Conservation (phyloP, 2,329 filamentous ascomycete species). For the Cercospora zeina region DNA sequence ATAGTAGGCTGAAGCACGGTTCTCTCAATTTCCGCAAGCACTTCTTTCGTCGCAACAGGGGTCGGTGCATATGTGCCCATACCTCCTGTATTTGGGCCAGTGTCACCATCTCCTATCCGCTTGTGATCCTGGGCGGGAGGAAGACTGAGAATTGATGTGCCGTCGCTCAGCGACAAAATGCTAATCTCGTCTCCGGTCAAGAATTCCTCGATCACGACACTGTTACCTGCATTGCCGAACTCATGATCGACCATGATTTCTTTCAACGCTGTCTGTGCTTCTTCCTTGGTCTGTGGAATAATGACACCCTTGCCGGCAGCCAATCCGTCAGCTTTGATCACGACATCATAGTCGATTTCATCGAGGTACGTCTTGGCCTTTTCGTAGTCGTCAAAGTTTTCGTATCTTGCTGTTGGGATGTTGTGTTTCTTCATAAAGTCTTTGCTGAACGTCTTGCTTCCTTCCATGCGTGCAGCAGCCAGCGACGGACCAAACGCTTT, state of each 20-base stretch:
- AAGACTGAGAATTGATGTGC: constrained; percentile 76
- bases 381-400: constrained; percentile 65
- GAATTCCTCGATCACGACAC: constrained; percentile 95
- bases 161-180: constrained; percentile 88
- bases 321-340: constrained; percentile 91
- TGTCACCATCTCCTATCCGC: constrained; percentile 84
- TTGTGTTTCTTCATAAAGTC: constrained; percentile 92
- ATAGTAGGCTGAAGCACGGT: constrained; percentile 88
- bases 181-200: constrained; percentile 89
- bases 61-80: constrained; percentile 96
- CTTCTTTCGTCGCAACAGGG: constrained; percentile 51
- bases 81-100: constrained; percentile 90
- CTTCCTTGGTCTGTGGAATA: constrained; percentile 75
- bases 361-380: constrained; percentile 65
- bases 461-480: constrained; percentile 85
- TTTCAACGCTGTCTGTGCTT: constrained; percentile 77
- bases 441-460: constrained; percentile 95
- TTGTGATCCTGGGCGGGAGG: constrained; percentile 97
- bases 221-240: constrained; percentile 82
- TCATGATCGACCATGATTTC: constrained; percentile 88
- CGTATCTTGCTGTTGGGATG: constrained; percentile 88
- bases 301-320: constrained; percentile 96
- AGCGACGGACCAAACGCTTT: constrained; percentile 82
- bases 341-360: constrained; percentile 68
- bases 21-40: constrained; percentile 75